Percentiles rank a stretch among this genome's conserved stretches.
Conservation (phyloP, 176 grass and related monocot genomes). For the Oryza punctata region DNA sequence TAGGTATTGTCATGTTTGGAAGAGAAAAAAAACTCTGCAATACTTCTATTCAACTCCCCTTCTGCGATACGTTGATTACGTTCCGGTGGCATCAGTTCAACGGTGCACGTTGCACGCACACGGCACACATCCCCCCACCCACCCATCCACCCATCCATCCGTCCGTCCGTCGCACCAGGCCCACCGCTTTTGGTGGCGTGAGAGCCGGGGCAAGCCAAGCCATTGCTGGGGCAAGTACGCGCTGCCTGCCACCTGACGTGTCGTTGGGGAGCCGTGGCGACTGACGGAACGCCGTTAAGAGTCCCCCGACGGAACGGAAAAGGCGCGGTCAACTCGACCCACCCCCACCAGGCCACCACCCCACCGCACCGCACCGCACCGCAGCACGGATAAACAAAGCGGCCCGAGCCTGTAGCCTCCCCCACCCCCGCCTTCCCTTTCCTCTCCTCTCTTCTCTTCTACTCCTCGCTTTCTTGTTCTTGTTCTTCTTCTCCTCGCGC, state of each 20-base stretch:
- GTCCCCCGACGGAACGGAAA: slow-evolving; percentile 52
- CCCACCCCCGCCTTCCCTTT: slow-evolving; percentile 23
- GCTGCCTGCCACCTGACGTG: slow-evolving; percentile 15
- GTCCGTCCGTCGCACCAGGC: background rate
- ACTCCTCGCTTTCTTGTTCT: background rate
- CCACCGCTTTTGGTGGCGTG: slow-evolving; percentile 47
- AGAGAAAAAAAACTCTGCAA: background rate
- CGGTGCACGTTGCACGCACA: background rate
- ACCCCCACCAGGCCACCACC: slow-evolving; percentile 32
- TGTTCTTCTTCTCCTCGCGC: background rate
- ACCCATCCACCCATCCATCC: background rate
- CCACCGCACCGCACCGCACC: slow-evolving; percentile 16
- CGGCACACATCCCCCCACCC: background rate
- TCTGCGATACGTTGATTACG: background rate
- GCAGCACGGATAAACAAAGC: slow-evolving; percentile 56
- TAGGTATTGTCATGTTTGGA: background rate
- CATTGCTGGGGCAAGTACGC: background rate
- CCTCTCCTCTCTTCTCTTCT: background rate
- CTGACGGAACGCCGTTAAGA: slow-evolving; percentile 29
- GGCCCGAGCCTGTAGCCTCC: background rate
- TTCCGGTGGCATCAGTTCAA: background rate
- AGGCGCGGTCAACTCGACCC: slow-evolving; percentile 51
- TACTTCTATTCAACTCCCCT: background rate
- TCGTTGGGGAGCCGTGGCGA: background rate
- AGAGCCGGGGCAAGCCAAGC: slow-evolving; percentile 53